A percentile compares a stretch with the other conserved stretches of the same genome.
Conservation (phyloP, 2,329 filamentous ascomycete genomes). For the Leptosphaerulina australis region DNA sequence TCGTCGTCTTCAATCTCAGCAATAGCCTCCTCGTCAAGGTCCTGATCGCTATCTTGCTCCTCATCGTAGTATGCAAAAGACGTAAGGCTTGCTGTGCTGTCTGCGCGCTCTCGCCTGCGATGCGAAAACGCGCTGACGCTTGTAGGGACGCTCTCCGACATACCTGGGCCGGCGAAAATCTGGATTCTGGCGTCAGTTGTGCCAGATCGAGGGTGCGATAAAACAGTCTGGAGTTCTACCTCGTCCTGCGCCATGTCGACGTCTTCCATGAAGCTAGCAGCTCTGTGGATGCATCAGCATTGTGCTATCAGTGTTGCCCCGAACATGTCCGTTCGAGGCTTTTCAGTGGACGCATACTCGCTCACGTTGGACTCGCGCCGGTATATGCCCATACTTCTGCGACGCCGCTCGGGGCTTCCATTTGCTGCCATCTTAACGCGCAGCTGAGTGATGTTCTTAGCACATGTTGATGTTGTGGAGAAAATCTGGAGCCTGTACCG, state of each 20-base stretch:
- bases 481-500: constrained; percentile 7
- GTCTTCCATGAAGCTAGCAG: constrained; percentile 81
- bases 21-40: constrained; percentile 41
- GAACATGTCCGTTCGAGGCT: background rate
- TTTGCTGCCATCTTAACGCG: constrained; percentile 37
- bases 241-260: constrained; percentile 99
- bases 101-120: constrained; percentile 72
- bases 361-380: constrained; percentile 70
- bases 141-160: constrained; percentile 94
- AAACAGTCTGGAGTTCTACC: constrained; percentile 58
- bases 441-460: constrained; percentile 4
- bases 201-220: constrained; percentile 23
- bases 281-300: constrained; percentile 8
- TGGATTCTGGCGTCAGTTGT: constrained; percentile 50
- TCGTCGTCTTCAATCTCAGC: constrained; percentile 34
- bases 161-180: constrained; percentile 82
- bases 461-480: constrained; percentile 5
- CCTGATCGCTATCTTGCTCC: constrained; percentile 63
- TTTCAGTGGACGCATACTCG: constrained; percentile 42
- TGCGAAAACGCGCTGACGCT: constrained; percentile 92
- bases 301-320: background rate
- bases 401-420: constrained; percentile 44
- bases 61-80: constrained; percentile 81
- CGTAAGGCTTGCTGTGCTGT: constrained; percentile 74
- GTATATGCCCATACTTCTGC: constrained; percentile 58